Conservation (phyloP, 768 basidiomycete genomes). For the Mycena filopes region DNA sequence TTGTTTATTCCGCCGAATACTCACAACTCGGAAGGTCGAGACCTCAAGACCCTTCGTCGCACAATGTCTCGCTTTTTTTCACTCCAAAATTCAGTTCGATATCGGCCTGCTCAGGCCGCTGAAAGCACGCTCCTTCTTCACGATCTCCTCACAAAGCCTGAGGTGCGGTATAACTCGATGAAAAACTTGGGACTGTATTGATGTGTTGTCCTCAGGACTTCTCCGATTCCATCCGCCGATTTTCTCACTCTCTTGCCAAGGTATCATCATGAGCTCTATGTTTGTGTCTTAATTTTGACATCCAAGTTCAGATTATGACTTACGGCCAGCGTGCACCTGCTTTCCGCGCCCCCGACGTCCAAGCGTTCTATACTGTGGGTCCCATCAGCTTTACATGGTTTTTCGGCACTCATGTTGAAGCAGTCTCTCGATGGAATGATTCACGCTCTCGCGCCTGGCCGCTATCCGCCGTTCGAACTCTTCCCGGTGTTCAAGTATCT, state of each 20-base stretch:
- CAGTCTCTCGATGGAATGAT: slow-evolving; percentile 5
- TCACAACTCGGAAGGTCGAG: background rate
- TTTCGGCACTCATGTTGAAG: background rate
- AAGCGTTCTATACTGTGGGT: background rate
- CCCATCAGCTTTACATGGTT: background rate
- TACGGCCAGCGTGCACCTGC: slow-evolving; percentile 4
- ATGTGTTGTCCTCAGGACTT: slow-evolving; percentile 2
- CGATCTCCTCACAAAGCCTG: slow-evolving; percentile 4
- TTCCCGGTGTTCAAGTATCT: slow-evolving; percentile 11
- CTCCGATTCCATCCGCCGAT: slow-evolving; percentile 8
- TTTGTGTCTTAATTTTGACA: background rate
- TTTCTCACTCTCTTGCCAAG: slow-evolving; percentile 9
- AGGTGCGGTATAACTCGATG: background rate
- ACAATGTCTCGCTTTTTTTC: slow-evolving; percentile 2
- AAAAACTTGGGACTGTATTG: too few relatives aligned
- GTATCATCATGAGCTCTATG: background rate
- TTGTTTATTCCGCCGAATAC: background rate
- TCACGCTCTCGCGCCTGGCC: background rate
- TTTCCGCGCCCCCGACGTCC: background rate
- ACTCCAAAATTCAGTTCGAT: background rate
- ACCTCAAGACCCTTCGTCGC: background rate
- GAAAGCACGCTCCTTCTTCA: slow-evolving; percentile 1
- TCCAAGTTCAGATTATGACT: background rate
- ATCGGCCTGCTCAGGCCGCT: slow-evolving; percentile 2
- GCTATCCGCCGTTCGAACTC: slow-evolving; percentile 6